Evolutionary conservation across 2,329 filamentous ascomycete genomes (phyloP).

Genomic region (Diplodia mutila): DNA sequence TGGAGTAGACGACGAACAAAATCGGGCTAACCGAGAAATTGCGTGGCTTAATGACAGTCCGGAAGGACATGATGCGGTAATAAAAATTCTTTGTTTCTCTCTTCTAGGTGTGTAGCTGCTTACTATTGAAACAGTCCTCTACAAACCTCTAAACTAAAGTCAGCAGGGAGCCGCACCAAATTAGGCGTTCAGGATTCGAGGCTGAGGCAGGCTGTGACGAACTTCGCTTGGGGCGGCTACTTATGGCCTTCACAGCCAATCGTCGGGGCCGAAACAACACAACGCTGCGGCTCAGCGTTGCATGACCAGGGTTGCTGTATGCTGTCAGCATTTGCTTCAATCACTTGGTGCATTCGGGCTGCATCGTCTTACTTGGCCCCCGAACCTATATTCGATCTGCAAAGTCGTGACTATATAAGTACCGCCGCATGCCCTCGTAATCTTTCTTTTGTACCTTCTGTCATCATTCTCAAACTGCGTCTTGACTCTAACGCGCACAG

Average conservation of each 20-base stretch:
- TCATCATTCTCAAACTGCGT: no score
- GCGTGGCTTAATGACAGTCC: background rate
- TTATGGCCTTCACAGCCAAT: background rate
- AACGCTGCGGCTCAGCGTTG: background rate
- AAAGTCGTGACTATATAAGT: no score
- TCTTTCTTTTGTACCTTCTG: no score
- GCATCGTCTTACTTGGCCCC: background rate
- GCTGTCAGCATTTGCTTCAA: background rate
- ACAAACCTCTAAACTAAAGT: background rate
- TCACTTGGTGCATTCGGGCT: background rate
- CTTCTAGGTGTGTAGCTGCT: background rate
- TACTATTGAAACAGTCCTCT: background rate
- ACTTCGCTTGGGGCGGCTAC: background rate
- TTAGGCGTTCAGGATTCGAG: no score
- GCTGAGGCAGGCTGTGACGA: background rate
- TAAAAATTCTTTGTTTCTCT: background rate
- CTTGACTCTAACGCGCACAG: background rate
- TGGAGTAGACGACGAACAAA: background rate
- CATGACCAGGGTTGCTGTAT: background rate
- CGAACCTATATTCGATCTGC: no score
- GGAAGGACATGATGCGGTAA: background rate
- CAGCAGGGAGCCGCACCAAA: background rate
- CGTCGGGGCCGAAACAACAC: background rate
- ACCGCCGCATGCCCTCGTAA: no score
- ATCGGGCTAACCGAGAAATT: background rate